phyloP scores from a whole-genome alignment of 139 green algal genomes.

The Auxenochlorella protothecoides region DNA sequence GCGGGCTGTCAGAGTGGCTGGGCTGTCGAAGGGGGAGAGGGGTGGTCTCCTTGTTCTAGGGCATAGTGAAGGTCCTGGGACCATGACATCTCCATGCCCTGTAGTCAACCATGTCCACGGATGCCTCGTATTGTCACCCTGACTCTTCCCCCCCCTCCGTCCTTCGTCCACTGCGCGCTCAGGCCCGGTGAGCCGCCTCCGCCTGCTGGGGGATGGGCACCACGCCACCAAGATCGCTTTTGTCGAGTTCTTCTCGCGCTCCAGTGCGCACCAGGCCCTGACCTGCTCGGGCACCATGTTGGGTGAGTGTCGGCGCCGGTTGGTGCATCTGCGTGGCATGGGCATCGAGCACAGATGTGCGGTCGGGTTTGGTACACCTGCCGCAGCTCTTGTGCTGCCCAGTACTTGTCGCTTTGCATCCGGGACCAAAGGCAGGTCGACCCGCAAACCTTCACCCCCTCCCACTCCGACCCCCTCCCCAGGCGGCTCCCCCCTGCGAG shows the following conservation, averaged over 20 bases:
- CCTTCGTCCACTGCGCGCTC: neutral
- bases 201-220: constrained; percentile 79
- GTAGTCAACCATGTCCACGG: neutral
- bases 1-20: neutral
- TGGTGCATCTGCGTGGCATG: too few relatives aligned
- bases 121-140: neutral
- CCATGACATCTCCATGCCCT: too few relatives aligned
- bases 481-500: constrained; percentile 62
- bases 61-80: too few relatives aligned
- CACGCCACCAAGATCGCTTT: constrained; percentile 91
- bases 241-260: constrained; percentile 78
- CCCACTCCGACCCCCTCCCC: neutral
- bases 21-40: too few relatives aligned
- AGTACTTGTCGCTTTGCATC: too few relatives aligned
- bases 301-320: constrained; percentile 25
- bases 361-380: too few relatives aligned
- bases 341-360: too few relatives aligned
- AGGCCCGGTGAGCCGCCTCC: constrained; percentile 66
- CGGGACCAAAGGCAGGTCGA: too few relatives aligned
- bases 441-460: too few relatives aligned
- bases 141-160: too few relatives aligned
- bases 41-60: too few relatives aligned
- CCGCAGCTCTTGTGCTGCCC: too few relatives aligned
- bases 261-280: constrained; percentile 72
- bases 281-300: constrained; percentile 85